phyloP scores from a whole-genome alignment of 2,329 filamentous ascomycete genomes.

The Pyrenochaeta sp. region DNA sequence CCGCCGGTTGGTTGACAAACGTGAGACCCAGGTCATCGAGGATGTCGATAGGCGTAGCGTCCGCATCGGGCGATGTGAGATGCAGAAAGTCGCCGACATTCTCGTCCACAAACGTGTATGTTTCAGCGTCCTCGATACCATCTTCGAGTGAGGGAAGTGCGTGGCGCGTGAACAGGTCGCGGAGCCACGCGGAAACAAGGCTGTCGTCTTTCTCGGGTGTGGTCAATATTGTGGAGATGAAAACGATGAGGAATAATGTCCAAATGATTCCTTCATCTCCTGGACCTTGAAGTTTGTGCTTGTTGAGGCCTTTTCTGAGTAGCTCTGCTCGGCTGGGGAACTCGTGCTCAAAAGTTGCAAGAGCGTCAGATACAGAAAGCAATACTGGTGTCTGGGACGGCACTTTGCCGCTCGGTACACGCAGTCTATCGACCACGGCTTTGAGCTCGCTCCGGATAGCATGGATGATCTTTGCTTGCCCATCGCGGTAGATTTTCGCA shows the following conservation, averaged over 20 bases:
- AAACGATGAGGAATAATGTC: slow-evolving; percentile 31
- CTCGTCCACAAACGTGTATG: slow-evolving; percentile 31
- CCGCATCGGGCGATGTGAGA: slow-evolving; percentile 2
- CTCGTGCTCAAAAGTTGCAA: slow-evolving; percentile 17
- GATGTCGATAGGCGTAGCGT: slow-evolving; percentile 8
- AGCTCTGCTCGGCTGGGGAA: slow-evolving; percentile 10
- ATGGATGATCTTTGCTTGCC: slow-evolving; percentile 47
- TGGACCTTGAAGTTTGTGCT: slow-evolving; percentile 14
- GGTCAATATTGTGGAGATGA: slow-evolving; percentile 22
- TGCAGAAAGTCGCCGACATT: slow-evolving; percentile 28
- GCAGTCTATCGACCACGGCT: slow-evolving; percentile 15
- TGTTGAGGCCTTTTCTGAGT: slow-evolving; percentile 19
- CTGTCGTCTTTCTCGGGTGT: slow-evolving; percentile 2
- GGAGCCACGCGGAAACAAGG: slow-evolving; percentile 8
- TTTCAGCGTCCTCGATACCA: slow-evolving; percentile 34
- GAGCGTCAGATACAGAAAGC: slow-evolving; percentile 20
- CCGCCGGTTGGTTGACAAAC: slow-evolving; percentile 13
- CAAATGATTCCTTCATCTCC: slow-evolving; percentile 27
- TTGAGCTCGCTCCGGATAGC: slow-evolving; percentile 32
- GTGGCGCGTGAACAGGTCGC: slow-evolving; percentile 17
- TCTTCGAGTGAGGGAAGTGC: slow-evolving; percentile 29
- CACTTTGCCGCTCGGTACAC: not conserved
- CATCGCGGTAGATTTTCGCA: slow-evolving; percentile 54
- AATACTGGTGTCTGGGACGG: slow-evolving; percentile 14
- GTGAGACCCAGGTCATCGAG: slow-evolving; percentile 24